Base-by-base conservation (phyloP, 176 grass and related monocot genomes). In the Juncus effusus region DNA sequence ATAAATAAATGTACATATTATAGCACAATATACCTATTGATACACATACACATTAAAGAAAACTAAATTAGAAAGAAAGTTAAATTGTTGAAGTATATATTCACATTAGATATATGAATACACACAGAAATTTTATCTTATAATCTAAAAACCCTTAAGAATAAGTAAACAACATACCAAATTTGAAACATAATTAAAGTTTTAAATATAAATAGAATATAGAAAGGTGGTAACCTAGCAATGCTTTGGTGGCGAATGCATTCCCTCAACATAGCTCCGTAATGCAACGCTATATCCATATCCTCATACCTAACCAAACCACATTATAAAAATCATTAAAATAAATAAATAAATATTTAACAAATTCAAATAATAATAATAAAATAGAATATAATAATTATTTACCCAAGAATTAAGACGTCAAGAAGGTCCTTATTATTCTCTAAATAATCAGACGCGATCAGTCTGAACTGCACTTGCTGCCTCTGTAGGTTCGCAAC, bases 161-260 rank as follows among this genome's bases (percentile, higher is more conserved):
- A 28, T 28, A 28, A 28, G 1, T 28, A 28, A 28, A 28, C 19
- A 28, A 28, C 19, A 28, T 28, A 28, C 19, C 19, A 28, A 28
- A 28, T 28, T 28, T 28, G 19, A 28, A 28, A 28, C 19, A 28
- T 28, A 28, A 28, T 28, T 28, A 28, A 28, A 28, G 0, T 28
- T 28, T 28, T 28, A 28, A 28, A 28, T 28, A 28, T 28, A 28
- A 28, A 28, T 28, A 28, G 19, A 28, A 28, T 28, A 28, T 28
- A 28, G 19, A 28, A 28, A 28, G 19, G 19, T 1, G 19, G 19
- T 28, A 75, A 99, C 94, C 88, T 89, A 67, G 94, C 94, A 76
- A 99, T 84, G 74, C 85, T 86, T 82, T 99, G 94, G 69, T 99
- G 94, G 19, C 94, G 88, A 86, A 99, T 99, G 60, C 94, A 99